These are phyloP conservation scores for Echium plantagineum DNA, from an alignment of 257 asterid genomes.

Conservation along the genomic window DNA sequence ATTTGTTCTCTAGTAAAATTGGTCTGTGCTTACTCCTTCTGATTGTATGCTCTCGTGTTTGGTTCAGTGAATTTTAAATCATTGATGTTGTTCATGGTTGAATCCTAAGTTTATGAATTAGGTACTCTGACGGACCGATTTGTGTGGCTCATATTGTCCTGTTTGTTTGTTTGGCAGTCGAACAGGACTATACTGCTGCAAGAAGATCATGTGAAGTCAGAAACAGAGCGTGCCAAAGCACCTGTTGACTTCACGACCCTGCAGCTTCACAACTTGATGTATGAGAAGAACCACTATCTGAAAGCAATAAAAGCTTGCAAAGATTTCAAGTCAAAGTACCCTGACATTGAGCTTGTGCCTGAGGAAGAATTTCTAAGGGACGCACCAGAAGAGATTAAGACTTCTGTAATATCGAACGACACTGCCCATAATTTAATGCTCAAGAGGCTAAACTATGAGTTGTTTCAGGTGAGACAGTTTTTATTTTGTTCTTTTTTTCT, in stretches of 20 bases:
- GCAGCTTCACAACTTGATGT: constrained; percentile 95
- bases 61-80: no score
- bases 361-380: constrained; percentile 78
- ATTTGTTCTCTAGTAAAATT: no score
- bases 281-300: constrained; percentile 88
- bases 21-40: no score
- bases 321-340: constrained; percentile 82
- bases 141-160: no score
- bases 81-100: no score
- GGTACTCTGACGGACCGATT: no score
- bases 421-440: constrained; percentile 76
- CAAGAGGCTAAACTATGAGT: constrained; percentile 87
- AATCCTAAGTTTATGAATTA: no score
- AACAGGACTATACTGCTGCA: constrained; percentile 92
- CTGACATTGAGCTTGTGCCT: constrained; percentile 80
- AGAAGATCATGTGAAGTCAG: constrained; percentile 81
- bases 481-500: neutral
- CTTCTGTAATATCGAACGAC: constrained; percentile 47
- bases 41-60: no score
- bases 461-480: constrained; percentile 49
- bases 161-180: constrained; percentile 32
- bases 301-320: constrained; percentile 97
- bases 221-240: constrained; percentile 83
- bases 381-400: constrained; percentile 76
- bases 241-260: constrained; percentile 80